Evolutionary conservation across 2,329 filamentous ascomycete genomes (phyloP).

Genomic region (Hypoxylon sp.): DNA sequence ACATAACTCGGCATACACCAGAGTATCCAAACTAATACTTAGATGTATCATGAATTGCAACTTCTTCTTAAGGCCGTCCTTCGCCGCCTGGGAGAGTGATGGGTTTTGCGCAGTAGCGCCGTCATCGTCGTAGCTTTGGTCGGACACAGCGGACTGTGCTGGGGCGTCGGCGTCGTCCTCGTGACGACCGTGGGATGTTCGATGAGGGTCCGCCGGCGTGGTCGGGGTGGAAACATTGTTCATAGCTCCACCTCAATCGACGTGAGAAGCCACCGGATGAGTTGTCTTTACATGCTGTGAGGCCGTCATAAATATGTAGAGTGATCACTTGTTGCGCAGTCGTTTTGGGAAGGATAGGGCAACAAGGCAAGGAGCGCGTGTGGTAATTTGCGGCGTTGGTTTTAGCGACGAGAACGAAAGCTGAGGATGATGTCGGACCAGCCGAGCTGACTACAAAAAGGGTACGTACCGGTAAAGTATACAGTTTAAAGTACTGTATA

Average conservation of each 20-base stretch:
- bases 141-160: slow-evolving; percentile 35
- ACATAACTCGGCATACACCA: slow-evolving; percentile 76
- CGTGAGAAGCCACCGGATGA: slow-evolving; percentile 52
- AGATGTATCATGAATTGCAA: slow-evolving; percentile 73
- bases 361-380: slow-evolving; percentile 27
- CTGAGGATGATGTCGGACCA: slow-evolving; percentile 28
- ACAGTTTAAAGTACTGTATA: slow-evolving; percentile 14
- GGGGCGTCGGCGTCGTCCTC: slow-evolving; percentile 45
- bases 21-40: slow-evolving; percentile 72
- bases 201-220: slow-evolving; percentile 57
- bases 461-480: background rate
- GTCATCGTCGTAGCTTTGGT: slow-evolving; percentile 37
- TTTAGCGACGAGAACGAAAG: slow-evolving; percentile 28
- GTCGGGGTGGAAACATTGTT: slow-evolving; percentile 63
- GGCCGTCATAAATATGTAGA: slow-evolving; percentile 44
- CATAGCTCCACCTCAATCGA: slow-evolving; percentile 62
- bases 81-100: slow-evolving; percentile 52
- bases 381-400: slow-evolving; percentile 30
- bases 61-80: slow-evolving; percentile 66
- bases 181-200: slow-evolving; percentile 46
- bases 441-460: slow-evolving; percentile 6
- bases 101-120: slow-evolving; percentile 41
- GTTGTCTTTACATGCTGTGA: slow-evolving; percentile 55
- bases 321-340: slow-evolving; percentile 31
- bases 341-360: slow-evolving; percentile 21